Conservation (phyloP, 2,329 filamentous ascomycete species). For the Exophiala calicioides region DNA sequence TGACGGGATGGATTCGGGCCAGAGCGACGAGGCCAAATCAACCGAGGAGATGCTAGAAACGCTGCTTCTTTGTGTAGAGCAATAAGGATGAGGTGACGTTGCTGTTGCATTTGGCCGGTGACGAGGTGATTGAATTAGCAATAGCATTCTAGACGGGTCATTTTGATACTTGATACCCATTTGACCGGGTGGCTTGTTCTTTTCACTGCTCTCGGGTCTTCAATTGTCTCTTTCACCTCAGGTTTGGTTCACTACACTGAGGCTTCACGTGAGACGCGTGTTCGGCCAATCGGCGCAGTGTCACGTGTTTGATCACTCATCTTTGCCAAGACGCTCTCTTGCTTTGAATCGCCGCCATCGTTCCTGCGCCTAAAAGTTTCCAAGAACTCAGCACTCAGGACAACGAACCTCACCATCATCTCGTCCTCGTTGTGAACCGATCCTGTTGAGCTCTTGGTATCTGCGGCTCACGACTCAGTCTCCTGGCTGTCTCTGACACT, state of each 20-base stretch:
- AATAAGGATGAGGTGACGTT: slow-evolving; percentile 10
- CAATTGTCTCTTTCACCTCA: too few relatives aligned
- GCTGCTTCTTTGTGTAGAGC: slow-evolving; percentile 51
- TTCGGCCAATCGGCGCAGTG: too few relatives aligned
- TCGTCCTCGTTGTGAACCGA: background rate
- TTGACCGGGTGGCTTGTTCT: too few relatives aligned
- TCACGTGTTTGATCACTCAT: background rate
- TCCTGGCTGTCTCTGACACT: slow-evolving; percentile 8
- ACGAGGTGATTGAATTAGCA: background rate
- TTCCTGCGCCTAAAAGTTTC: slow-evolving; percentile 7
- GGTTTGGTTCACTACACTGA: too few relatives aligned
- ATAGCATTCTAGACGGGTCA: slow-evolving; percentile 1
- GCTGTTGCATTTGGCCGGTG: background rate
- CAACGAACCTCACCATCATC: slow-evolving; percentile 4
- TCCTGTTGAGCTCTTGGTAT: background rate
- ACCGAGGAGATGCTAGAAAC: slow-evolving; percentile 67
- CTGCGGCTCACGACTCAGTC: slow-evolving; percentile 3
- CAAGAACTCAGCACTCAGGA: slow-evolving; percentile 1
- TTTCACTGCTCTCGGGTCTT: too few relatives aligned
- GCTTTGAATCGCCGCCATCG: background rate
- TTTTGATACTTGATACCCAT: slow-evolving; percentile 14
- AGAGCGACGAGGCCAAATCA: slow-evolving; percentile 54
- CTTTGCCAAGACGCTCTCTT: slow-evolving; percentile 2
- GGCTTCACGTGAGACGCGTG: too few relatives aligned
- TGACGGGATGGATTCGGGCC: slow-evolving; percentile 57